Evolutionary conservation across 495 filamentous ascomycete species (phyloP).

Genomic region (Penicillium flavigenum): DNA sequence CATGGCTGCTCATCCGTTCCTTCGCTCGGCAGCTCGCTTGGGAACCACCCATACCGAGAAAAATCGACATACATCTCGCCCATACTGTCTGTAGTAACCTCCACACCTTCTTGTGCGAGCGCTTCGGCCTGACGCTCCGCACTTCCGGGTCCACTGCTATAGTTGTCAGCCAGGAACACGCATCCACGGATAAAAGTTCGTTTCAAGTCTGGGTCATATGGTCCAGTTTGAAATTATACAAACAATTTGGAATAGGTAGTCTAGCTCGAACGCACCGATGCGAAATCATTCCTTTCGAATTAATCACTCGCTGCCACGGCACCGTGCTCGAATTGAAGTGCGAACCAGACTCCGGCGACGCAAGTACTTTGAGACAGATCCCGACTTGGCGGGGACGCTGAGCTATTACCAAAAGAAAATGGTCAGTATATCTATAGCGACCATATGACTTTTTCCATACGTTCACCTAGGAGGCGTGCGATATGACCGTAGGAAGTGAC

Average conservation of each 20-base stretch:
- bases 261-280: conserved; percentile 57
- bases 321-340: conserved; percentile 73
- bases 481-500: conserved; percentile 93
- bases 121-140: conserved; percentile 66
- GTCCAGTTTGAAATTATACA: not conserved
- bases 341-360: conserved; percentile 41
- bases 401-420: conserved; percentile 37
- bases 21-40: conserved; percentile 45
- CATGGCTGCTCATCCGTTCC: conserved; percentile 16
- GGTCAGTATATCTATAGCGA: not conserved
- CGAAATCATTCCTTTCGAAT: conserved; percentile 79
- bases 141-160: conserved; percentile 61
- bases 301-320: conserved; percentile 93
- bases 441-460: conserved; percentile 50
- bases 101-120: conserved; percentile 67
- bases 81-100: conserved; percentile 60
- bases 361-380: conserved; percentile 80
- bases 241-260: not conserved
- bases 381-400: conserved; percentile 81
- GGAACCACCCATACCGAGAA: conserved; percentile 74
- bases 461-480: conserved; percentile 72
- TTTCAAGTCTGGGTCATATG: not conserved
- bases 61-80: conserved; percentile 72
- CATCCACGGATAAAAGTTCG: not conserved
- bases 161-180: conserved; percentile 12